Base-by-base conservation (phyloP, 331 rosid genomes). In the Telfairia occidentalis region DNA sequence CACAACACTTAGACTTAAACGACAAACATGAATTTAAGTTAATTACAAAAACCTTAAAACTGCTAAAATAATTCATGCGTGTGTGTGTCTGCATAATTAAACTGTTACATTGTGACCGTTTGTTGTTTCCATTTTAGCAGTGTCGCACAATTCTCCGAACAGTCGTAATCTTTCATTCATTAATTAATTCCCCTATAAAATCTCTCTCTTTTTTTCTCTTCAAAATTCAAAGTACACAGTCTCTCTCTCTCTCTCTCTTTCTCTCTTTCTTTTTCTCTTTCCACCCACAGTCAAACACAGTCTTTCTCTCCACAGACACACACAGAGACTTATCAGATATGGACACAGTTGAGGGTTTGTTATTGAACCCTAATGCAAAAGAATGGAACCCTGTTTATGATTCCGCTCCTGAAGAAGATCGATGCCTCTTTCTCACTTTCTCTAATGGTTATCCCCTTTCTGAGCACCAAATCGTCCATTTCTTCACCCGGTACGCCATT, bases 381-480 rank as follows among this genome's bases (percentile, higher is more conserved):
- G 80, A 76, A 43, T 85, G 84, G 86, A 37, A 64, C 30, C 86
- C 86, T 0, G 2, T 7, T 9, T 16, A 1, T 9, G 55, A 83
- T 38, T 16, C 48, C 7, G 81, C 83, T 6, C 81, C 83, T 5
- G 84, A 80, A 52, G 81, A 80, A 24, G 78, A 80, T 2, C 69
- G 86, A 54, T 82, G 89, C 26, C 80, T 81, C 46, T 85, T 80
- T 46, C 75, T 85, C 9, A 85, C 89, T 2, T 85, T 85, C 70
- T 85, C 85, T 0, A 80, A 85, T 16, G 89, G 86, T 0, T 63
- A 64, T 34, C 83, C 89, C 9, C 75, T 85, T 37, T 30, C 72
- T 0, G 77, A 75, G 19, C 26, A 38, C 32, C 84, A 78, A 54
- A 76, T 85, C 11, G 48, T 55, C 58, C 23, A 38, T 30, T 85